These are phyloP conservation scores for Sarocladium brachiariae DNA, from an alignment of 2,329 filamentous ascomycete genomes.

Conservation along the genomic window DNA sequence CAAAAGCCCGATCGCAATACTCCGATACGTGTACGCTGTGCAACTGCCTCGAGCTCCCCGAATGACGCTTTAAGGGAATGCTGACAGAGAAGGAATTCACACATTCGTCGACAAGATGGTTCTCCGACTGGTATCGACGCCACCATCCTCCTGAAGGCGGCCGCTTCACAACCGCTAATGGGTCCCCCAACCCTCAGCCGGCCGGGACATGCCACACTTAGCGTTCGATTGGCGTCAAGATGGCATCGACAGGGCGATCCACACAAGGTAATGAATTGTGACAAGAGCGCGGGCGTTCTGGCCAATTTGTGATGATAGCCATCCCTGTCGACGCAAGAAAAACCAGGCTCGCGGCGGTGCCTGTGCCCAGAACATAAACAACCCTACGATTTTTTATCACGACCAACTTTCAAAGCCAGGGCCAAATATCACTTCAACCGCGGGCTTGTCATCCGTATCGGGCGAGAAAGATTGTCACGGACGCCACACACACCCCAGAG, in stretches of 20 bases:
- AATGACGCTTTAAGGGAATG: too few species aligned
- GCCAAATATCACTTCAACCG: too few species aligned
- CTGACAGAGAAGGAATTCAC: too few species aligned
- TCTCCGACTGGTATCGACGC: background rate
- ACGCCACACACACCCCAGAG: background rate
- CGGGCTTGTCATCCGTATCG: background rate
- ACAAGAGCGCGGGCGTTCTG: too few species aligned
- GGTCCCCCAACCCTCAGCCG: background rate
- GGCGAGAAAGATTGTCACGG: background rate
- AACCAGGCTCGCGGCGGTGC: background rate
- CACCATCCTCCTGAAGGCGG: background rate
- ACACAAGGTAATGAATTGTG: too few species aligned
- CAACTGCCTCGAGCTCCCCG: too few species aligned
- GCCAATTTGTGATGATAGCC: too few species aligned
- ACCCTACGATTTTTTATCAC: background rate
- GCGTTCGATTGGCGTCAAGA: background rate
- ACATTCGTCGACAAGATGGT: background rate
- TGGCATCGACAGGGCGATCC: background rate
- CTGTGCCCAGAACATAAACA: too few species aligned
- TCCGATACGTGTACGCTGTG: too few species aligned
- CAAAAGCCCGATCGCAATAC: too few species aligned
- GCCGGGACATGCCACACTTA: background rate
- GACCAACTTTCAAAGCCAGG: too few species aligned
- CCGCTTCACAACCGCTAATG: background rate
- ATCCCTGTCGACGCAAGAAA: background rate